phyloP scores from a whole-genome alignment of 2,329 filamentous ascomycete species.

The Gremmenia infestans region DNA sequence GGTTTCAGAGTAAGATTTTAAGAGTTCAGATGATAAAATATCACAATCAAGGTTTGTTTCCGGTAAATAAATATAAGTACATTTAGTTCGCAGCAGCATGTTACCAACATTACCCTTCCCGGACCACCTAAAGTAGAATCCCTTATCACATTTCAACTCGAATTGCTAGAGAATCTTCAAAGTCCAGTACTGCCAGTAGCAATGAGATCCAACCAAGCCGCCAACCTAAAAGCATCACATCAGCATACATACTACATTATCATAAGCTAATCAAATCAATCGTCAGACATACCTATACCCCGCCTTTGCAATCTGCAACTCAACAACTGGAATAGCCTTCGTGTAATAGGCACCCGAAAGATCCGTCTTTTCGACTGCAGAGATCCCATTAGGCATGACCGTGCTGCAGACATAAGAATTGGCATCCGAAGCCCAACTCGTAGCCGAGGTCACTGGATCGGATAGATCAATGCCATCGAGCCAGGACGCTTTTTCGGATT shows the following conservation, averaged over 20 bases:
- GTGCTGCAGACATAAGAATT: slow-evolving; percentile 56
- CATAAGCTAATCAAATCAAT: not conserved
- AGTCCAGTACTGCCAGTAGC: slow-evolving; percentile 29
- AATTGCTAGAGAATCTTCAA: not conserved
- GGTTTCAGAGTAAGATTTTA: too few relatives aligned
- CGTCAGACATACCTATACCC: slow-evolving; percentile 46
- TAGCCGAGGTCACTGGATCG: slow-evolving; percentile 32
- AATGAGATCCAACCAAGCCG: slow-evolving; percentile 63
- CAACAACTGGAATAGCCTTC: slow-evolving; percentile 55
- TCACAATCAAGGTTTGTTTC: too few relatives aligned
- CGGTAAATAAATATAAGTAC: too few relatives aligned
- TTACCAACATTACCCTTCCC: too few relatives aligned
- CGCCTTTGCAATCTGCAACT: slow-evolving; percentile 61
- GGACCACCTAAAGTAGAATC: too few relatives aligned
- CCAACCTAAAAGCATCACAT: slow-evolving; percentile 36
- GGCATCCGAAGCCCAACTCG: slow-evolving; percentile 60
- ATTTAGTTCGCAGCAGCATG: too few relatives aligned
- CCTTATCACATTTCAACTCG: too few relatives aligned
- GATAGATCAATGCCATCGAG: slow-evolving; percentile 13
- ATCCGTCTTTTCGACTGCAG: slow-evolving; percentile 51
- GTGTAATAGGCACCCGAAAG: slow-evolving; percentile 59
- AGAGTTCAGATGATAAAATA: too few relatives aligned
- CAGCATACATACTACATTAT: not conserved
- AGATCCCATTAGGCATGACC: slow-evolving; percentile 58
- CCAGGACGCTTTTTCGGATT: slow-evolving; percentile 15